A percentile compares a stretch with the other conserved stretches of the same genome.
Conservation (phyloP, 345 rosid genomes). For the Clarkia xantiana region DNA sequence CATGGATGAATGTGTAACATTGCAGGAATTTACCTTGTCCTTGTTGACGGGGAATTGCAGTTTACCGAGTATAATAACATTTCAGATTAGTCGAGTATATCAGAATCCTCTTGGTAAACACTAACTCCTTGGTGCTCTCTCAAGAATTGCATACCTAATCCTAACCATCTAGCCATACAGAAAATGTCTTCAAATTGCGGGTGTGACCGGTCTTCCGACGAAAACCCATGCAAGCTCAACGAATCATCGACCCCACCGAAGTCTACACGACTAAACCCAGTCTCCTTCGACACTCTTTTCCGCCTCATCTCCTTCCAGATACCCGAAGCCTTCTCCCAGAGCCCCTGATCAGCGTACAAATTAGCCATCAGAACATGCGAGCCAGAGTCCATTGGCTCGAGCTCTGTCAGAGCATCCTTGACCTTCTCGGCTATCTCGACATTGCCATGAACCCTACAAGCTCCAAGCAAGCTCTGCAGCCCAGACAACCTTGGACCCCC, state of each 20-base stretch:
- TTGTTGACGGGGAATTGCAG: too few species aligned
- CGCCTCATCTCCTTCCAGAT: slow-evolving; percentile 54
- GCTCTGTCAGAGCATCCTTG: slow-evolving; percentile 36
- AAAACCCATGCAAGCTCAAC: slow-evolving; percentile 44
- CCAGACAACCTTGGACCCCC: slow-evolving; percentile 56
- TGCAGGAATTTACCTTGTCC: too few species aligned
- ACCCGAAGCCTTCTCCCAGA: slow-evolving; percentile 61
- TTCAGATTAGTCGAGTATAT: background rate
- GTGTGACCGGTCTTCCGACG: slow-evolving; percentile 68
- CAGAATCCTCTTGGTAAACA: background rate
- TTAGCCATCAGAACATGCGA: slow-evolving; percentile 73
- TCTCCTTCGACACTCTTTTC: slow-evolving; percentile 68
- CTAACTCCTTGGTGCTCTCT: slow-evolving; percentile 9
- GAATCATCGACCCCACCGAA: slow-evolving; percentile 30
- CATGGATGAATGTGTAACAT: too few species aligned
- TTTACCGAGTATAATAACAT: too few species aligned
- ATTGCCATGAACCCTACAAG: slow-evolving; percentile 62
- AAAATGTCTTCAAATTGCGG: slow-evolving; percentile 37
- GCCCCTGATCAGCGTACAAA: slow-evolving; percentile 68
- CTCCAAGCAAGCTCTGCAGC: slow-evolving; percentile 74
- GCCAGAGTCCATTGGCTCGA: slow-evolving; percentile 58
- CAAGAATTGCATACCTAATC: slow-evolving; percentile 41
- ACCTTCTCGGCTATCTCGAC: slow-evolving; percentile 56
- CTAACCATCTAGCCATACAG: slow-evolving; percentile 39
- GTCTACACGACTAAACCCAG: slow-evolving; percentile 80